Base-by-base conservation (phyloP, 2,329 filamentous ascomycete species). In the Graphiopsis chlorocephala region DNA sequence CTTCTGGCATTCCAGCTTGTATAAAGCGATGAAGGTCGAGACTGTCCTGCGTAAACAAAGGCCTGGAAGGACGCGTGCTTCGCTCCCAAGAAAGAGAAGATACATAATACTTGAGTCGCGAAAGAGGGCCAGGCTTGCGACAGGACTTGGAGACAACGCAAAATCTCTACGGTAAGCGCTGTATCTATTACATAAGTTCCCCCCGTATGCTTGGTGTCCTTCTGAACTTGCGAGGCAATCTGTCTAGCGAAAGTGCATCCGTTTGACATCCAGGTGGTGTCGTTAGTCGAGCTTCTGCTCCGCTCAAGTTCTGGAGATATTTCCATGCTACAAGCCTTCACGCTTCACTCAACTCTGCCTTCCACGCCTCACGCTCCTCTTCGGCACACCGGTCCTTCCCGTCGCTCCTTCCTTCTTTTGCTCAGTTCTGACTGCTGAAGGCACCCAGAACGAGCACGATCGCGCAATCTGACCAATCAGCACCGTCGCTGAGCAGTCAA, bases 1-100 rank as follows among this genome's bases (percentile, higher is more conserved):
- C n/a, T n/a, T n/a, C n/a, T n/a, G n/a, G n/a, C n/a, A n/a, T n/a
- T n/a, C n/a, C n/a, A n/a, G n/a, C n/a, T n/a, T 17, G 23, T 50
- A 53, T 31, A 53, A 28, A 61, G 58, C 45, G 14, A 50, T 61
- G 58, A 61, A 26, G 29, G 3, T 23, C 7, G 1, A 11, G 12
- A 14, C 33, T n/a, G 12, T 17, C 7, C 15, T 48, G 58, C 23
- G 28, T 17, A 35, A n/a, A 26, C 5, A n/a, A 42, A 12, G 33
- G 47, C 48, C 60, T 45, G 47, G 4, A n/a, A 38, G 60, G 60
- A 53, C 60, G 60, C 28, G 23, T 31, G 48, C 48, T 28, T 52
- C 26, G 23, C 17, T 52, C 26, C 62, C 42, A 55, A 59, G 42
- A 59, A 64, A 64, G 45, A 64, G 62, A 59, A 58, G 55, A 35